Evolutionary conservation across 1,139 yeast species (phyloP), one percentile per base, ranked within the genome.

Genomic region (Meyerozyma elateridarum): DNA sequence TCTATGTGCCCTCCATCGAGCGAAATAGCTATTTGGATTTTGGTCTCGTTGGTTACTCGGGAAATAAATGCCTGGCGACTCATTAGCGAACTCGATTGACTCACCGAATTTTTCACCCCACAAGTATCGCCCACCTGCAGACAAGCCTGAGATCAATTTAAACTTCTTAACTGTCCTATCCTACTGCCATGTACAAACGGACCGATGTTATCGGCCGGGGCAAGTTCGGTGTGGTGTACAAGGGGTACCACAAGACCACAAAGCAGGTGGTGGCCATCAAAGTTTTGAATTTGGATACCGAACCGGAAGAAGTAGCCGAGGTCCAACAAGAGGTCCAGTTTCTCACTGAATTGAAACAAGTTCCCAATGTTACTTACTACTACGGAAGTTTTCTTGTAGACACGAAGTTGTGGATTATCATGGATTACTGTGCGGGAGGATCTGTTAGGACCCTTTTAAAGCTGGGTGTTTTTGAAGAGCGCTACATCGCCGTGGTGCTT

Each of bases 371-470:
- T 31, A 88, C 96, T 3, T 89, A 83, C 44, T 93, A 93, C 59
- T 85, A 84, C 52, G 97, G 96, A 1, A 82, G 95, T 0, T 84
- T 83, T 43, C 59, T 93, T 25, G 76, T 79, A 40, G 96, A 91
- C 30, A 84, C 96, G 7, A 82, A 85, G 50, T 64, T 93, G 22
- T 93, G 99, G 98, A 89, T 93, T 53, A 79, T 93, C 36, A 93
- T 93, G 97, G 98, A 93, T 52, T 77, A 85, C 52, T 91, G 98
- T 57, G 94, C 95, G 1, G 99, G 98, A 9, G 99, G 99, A 0
- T 85, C 95, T 0, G 76, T 93, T 30, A 67, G 98, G 35, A 85
- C 96, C 1, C 62, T 93, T 32, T 65, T 93, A 36, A 79, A 84
- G 49, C 88, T 97, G 0, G 98, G 98, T 0, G 77, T 76, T 21